Conservation (phyloP, 495 filamentous ascomycete genomes). For the Rostrohypoxylon terebratum region DNA sequence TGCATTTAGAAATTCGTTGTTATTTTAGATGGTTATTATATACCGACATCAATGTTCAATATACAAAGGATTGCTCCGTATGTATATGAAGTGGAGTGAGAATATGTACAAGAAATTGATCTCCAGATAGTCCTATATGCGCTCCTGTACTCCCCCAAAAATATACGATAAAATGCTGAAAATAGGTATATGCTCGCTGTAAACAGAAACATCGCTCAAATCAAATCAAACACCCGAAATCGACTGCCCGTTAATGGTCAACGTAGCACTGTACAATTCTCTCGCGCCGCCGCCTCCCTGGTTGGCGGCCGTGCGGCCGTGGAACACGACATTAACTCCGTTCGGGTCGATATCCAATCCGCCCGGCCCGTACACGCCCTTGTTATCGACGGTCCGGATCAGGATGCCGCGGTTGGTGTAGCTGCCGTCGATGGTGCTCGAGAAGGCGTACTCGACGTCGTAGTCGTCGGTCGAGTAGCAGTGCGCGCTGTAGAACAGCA, state of each 20-base stretch:
- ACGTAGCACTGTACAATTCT: conserved; percentile 43
- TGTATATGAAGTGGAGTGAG: not conserved
- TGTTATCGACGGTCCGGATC: conserved; percentile 45
- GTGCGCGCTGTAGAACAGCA: conserved; percentile 72
- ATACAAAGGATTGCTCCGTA: conserved; percentile 4
- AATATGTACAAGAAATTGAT: conserved; percentile 31
- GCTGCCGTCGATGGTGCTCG: conserved; percentile 58
- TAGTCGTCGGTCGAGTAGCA: conserved; percentile 65
- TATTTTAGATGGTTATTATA: not conserved
- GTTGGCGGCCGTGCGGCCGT: conserved; percentile 43
- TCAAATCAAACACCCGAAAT: conserved; percentile 14
- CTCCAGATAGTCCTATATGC: conserved; percentile 15
- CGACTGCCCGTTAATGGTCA: conserved; percentile 45
- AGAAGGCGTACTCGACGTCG: conserved; percentile 67
- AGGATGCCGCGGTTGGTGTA: conserved; percentile 58
- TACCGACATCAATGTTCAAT: conserved; percentile 8
- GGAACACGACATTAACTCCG: conserved; percentile 45
- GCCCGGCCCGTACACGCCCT: conserved; percentile 46
- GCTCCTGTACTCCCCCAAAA: not conserved
- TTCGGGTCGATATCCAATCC: conserved; percentile 50
- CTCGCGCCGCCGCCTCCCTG: conserved; percentile 30
- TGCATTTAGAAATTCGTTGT: not conserved
- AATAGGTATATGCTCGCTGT: not conserved
- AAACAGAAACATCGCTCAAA: not conserved
- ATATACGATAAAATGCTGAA: not conserved